Evolutionary conservation across 805 yeast species (phyloP).

Genomic region (Priceomyces fermenticarens): DNA sequence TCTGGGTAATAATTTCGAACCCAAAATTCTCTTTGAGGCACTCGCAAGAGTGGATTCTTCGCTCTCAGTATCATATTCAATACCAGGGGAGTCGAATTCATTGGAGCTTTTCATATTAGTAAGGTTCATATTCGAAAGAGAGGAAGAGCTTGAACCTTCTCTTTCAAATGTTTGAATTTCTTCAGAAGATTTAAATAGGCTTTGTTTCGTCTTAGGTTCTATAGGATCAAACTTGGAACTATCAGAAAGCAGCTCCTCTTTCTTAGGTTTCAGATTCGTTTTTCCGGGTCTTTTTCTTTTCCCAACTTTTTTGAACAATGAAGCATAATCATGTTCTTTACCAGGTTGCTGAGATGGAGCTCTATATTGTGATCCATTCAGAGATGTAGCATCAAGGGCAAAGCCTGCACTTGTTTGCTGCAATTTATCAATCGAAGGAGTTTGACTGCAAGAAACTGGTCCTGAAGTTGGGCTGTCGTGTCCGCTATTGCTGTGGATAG

Average conservation of each 20-base stretch:
- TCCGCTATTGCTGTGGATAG: too few relatives aligned
- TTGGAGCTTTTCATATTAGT: too few relatives aligned
- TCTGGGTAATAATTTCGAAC: slow-evolving; percentile 33
- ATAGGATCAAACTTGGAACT: too few relatives aligned
- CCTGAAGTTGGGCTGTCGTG: too few relatives aligned
- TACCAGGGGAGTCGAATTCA: slow-evolving; percentile 1
- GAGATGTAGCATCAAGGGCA: slow-evolving; percentile 13
- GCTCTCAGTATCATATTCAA: background rate
- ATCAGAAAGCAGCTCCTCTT: slow-evolving; percentile 12
- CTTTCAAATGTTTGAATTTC: too few relatives aligned
- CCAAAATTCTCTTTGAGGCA: slow-evolving; percentile 39
- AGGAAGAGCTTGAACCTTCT: too few relatives aligned
- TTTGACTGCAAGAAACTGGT: background rate
- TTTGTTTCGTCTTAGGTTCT: too few relatives aligned
- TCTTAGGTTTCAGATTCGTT: slow-evolving; percentile 6
- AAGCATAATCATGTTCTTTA: slow-evolving; percentile 40
- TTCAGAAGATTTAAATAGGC: too few relatives aligned
- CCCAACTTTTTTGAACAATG: slow-evolving; percentile 42
- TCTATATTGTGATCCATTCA: slow-evolving; percentile 5
- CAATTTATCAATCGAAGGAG: slow-evolving; percentile 2
- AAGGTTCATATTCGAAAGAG: too few relatives aligned
- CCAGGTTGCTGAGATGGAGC: slow-evolving; percentile 5
- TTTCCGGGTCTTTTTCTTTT: slow-evolving; percentile 32
- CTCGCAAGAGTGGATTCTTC: slow-evolving; percentile 20
- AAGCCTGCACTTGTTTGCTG: slow-evolving; percentile 2